A percentile compares a stretch with the other conserved stretches of the same genome.
phyloP scores from a whole-genome alignment of 2,329 filamentous ascomycete species.

The Waltergamsia citrina region DNA sequence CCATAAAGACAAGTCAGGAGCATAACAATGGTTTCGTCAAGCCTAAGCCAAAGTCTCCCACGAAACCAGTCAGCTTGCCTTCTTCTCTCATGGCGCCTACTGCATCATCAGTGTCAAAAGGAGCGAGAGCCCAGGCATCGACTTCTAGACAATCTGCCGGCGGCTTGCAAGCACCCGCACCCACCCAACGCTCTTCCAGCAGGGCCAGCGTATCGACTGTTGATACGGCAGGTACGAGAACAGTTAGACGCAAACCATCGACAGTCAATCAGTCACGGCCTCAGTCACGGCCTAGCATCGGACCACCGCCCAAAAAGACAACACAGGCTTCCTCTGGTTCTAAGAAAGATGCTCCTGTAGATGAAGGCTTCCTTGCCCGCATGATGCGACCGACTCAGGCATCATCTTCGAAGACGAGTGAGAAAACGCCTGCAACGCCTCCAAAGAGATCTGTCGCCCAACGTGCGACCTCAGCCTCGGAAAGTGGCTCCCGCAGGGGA shows the following conservation, averaged over 20 bases:
- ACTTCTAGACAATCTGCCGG: slow-evolving; percentile 18
- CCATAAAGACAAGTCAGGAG: slow-evolving; percentile 27
- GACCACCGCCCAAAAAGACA: slow-evolving; percentile 47
- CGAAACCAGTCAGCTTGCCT: slow-evolving; percentile 56
- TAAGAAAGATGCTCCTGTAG: slow-evolving; percentile 45
- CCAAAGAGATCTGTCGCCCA: slow-evolving; percentile 25
- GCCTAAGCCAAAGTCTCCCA: slow-evolving; percentile 58
- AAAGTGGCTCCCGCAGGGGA: slow-evolving; percentile 10
- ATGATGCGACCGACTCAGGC: slow-evolving; percentile 72
- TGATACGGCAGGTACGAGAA: slow-evolving; percentile 13
- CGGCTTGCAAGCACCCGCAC: slow-evolving; percentile 21
- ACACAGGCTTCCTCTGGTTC: slow-evolving; percentile 33
- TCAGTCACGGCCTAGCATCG: slow-evolving; percentile 37
- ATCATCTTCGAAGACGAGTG: slow-evolving; percentile 57
- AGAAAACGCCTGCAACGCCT: slow-evolving; percentile 46
- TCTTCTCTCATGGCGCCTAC: slow-evolving; percentile 62
- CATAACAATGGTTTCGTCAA: slow-evolving; percentile 38
- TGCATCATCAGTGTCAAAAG: slow-evolving; percentile 57
- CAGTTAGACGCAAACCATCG: slow-evolving; percentile 34
- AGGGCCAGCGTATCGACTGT: slow-evolving; percentile 29
- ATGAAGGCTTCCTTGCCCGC: slow-evolving; percentile 66
- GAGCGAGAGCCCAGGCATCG: slow-evolving; percentile 9
- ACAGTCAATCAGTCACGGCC: slow-evolving; percentile 23
- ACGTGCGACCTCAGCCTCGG: slow-evolving; percentile 11
- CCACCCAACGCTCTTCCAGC: slow-evolving; percentile 32